Conservation (phyloP, 441 rosid species). For the Arabidopsis lyrata region DNA sequence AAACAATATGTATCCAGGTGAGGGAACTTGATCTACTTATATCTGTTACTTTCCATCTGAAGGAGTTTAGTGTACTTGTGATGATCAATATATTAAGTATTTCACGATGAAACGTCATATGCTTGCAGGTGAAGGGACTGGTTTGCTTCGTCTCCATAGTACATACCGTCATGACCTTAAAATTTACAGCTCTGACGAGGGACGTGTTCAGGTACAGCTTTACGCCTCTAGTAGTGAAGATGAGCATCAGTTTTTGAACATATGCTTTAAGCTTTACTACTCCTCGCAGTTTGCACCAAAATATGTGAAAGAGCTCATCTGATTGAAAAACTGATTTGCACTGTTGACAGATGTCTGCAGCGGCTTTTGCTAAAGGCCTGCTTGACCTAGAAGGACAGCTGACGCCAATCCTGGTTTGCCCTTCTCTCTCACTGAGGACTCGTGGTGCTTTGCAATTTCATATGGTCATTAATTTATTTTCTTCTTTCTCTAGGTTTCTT, state of each 20-base stretch:
- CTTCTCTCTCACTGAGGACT: conserved; percentile 32
- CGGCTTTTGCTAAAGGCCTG: conserved; percentile 99
- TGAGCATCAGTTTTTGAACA: conserved; percentile 17
- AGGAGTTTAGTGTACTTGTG: conserved; percentile 23
- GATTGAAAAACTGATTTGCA: conserved; percentile 12
- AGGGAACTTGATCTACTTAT: conserved; percentile 14
- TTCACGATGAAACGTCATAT: conserved; percentile 24
- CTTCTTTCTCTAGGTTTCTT: conserved; percentile 78
- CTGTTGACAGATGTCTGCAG: conserved; percentile 96
- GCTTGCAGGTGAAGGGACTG: conserved; percentile 97
- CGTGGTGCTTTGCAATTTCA: conserved; percentile 40
- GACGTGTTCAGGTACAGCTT: conserved; percentile 93
- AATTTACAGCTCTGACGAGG: conserved; percentile 99
- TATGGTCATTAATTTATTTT: conserved; percentile 26
- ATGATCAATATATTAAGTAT: conserved; percentile 4
- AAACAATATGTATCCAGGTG: conserved; percentile 99
- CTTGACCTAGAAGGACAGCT: conserved; percentile 99
- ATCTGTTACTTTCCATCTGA: conserved; percentile 21
- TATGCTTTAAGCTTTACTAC: conserved; percentile 28
- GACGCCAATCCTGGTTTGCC: conserved; percentile 95
- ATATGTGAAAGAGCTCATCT: conserved; percentile 3
- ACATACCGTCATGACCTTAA: conserved; percentile 99
- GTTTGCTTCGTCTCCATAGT: conserved; percentile 99
- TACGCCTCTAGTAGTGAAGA: conserved; percentile 14
- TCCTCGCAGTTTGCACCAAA: conserved; percentile 21